Evolutionary conservation across 257 asterid species (phyloP).

Genomic region (Solanum megistacrolobum): DNA sequence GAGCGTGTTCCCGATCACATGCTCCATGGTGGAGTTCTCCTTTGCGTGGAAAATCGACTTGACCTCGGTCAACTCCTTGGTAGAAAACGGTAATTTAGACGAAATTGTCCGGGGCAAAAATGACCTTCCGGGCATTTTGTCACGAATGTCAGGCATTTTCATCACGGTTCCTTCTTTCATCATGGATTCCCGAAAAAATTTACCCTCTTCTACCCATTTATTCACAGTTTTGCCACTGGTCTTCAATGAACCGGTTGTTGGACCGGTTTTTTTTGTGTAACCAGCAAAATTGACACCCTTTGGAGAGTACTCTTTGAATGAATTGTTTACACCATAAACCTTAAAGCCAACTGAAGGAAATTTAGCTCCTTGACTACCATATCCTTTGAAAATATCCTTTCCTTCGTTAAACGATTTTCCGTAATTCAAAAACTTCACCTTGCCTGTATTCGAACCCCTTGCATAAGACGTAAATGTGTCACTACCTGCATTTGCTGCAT

Average conservation of each 20-base stretch:
- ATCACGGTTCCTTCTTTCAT: conserved; percentile 42
- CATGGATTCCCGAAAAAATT: conserved; percentile 64
- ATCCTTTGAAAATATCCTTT: conserved; percentile 55
- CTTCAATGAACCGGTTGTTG: not conserved
- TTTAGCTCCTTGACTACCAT: conserved; percentile 43
- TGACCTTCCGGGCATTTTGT: conserved; percentile 77
- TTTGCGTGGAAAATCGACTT: conserved; percentile 25
- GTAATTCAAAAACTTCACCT: conserved; percentile 45
- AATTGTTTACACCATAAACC: conserved; percentile 51
- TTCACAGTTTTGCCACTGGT: conserved; percentile 13
- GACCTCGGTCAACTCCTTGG: conserved; percentile 7
- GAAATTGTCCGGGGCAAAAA: conserved; percentile 55
- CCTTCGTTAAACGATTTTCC: conserved; percentile 74
- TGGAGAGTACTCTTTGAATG: conserved; percentile 61
- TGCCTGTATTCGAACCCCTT: conserved; percentile 33
- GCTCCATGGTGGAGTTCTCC: conserved; percentile 43
- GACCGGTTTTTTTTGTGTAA: conserved; percentile 28
- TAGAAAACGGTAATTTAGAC: conserved; percentile 50
- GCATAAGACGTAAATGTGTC: conserved; percentile 67
- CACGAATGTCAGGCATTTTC: conserved; percentile 67
- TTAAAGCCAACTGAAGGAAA: conserved; percentile 42
- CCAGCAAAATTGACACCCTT: conserved; percentile 65
- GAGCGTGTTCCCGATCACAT: conserved; percentile 26
- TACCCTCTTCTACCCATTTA: conserved; percentile 55
- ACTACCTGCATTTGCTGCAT: conserved; percentile 53